Evolutionary conservation across 2,329 filamentous ascomycete genomes (phyloP).

Genomic region (Monilinia laxa): DNA sequence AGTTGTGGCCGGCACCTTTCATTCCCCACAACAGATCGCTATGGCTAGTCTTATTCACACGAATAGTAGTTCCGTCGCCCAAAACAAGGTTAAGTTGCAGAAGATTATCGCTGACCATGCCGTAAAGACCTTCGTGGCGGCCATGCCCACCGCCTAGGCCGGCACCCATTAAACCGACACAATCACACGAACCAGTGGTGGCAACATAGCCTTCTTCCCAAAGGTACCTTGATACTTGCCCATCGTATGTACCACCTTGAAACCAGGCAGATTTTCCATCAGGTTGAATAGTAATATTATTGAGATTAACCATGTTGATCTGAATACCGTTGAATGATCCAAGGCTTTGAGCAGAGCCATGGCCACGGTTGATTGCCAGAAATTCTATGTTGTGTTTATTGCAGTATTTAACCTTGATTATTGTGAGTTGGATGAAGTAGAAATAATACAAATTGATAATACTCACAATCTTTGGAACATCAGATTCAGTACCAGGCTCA

Average conservation of each 20-base stretch:
- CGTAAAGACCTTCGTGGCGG: slow-evolving; percentile 10
- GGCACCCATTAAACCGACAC: slow-evolving; percentile 19
- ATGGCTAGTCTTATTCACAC: background rate
- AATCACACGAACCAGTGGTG: slow-evolving; percentile 21
- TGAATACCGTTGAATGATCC: slow-evolving; percentile 1
- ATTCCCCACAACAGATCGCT: slow-evolving; percentile 23
- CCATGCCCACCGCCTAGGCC: slow-evolving; percentile 22
- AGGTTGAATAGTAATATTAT: slow-evolving; percentile 12
- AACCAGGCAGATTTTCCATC: slow-evolving; percentile 13
- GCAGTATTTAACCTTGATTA: slow-evolving; percentile 1
- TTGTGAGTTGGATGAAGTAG: no score
- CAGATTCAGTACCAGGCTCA: no score
- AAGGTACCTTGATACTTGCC: slow-evolving; percentile 11
- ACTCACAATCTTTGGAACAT: no score
- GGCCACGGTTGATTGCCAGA: slow-evolving; percentile 24
- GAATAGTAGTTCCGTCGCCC: background rate
- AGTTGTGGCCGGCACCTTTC: slow-evolving; percentile 23
- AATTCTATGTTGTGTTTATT: slow-evolving; percentile 19
- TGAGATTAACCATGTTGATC: slow-evolving; percentile 19
- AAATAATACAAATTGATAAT: no score
- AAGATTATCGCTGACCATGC: slow-evolving; percentile 19
- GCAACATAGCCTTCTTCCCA: slow-evolving; percentile 9
- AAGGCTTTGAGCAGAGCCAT: slow-evolving; percentile 19
- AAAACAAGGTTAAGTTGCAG: slow-evolving; percentile 17
- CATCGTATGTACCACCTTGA: slow-evolving; percentile 19